These are phyloP conservation scores for Chlorella sp. DNA, from an alignment of 139 green algal genomes.

Conservation along the genomic window DNA sequence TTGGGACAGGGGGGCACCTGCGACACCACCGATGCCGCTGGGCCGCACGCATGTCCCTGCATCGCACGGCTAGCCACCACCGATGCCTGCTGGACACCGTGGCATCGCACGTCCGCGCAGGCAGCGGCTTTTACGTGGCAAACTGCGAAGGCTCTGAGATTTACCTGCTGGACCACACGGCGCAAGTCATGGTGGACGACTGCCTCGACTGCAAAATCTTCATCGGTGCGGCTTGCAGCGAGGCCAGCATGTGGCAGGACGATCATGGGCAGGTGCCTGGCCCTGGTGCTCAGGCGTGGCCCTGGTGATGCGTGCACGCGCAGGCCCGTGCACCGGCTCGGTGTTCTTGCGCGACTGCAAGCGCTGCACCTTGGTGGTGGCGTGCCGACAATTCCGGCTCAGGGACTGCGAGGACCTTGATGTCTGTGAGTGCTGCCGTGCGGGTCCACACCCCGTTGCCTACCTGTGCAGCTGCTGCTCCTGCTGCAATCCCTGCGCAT, in stretches of 20 bases:
- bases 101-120: too few relatives aligned
- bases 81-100: too few relatives aligned
- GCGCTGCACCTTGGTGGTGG: conserved; percentile 10
- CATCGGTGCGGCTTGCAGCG: neutral
- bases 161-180: conserved; percentile 13
- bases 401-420: conserved; percentile 19
- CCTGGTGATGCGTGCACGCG: neutral
- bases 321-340: conserved; percentile 19
- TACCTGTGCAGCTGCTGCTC: neutral
- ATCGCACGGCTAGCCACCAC: too few relatives aligned
- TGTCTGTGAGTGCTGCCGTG: conserved; percentile 8
- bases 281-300: too few relatives aligned
- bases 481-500: neutral
- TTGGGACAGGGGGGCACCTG: too few relatives aligned
- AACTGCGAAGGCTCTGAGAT: conserved; percentile 21
- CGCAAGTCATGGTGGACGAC: conserved; percentile 19
- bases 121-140: too few relatives aligned
- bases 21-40: too few relatives aligned
- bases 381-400: conserved; percentile 16
- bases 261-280: too few relatives aligned
- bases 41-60: too few relatives aligned
- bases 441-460: too few relatives aligned
- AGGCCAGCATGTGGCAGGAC: too few relatives aligned
- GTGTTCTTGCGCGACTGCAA: conserved; percentile 21
- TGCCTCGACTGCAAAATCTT: conserved; percentile 4